Conservation (phyloP, 108 stramenopile species). For the Schizochytrium sp. region DNA sequence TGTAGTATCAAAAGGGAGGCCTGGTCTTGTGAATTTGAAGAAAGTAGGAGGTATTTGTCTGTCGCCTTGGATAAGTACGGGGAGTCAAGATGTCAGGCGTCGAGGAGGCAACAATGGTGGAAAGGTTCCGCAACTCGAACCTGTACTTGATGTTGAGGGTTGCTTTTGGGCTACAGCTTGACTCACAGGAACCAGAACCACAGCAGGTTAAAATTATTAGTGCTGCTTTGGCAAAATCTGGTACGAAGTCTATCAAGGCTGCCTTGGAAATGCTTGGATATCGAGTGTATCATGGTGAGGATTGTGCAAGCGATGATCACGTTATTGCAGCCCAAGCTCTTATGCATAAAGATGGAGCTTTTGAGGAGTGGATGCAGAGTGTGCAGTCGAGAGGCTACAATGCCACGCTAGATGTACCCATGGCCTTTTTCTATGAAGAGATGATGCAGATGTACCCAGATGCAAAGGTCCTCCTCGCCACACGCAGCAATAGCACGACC, state of each 20-base stretch:
- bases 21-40: no score
- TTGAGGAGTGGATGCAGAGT: background rate
- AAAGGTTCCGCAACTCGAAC: background rate
- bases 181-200: background rate
- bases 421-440: background rate
- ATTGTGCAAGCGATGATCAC: constrained; percentile 19
- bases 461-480: constrained; percentile 25
- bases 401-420: constrained; percentile 20
- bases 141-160: background rate
- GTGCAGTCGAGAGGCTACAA: background rate
- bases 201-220: background rate
- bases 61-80: no score
- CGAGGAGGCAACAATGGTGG: no score
- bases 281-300: constrained; percentile 30
- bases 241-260: constrained; percentile 26
- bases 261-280: constrained; percentile 42
- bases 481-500: background rate
- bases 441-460: constrained; percentile 12
- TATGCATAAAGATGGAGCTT: background rate
- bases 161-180: background rate
- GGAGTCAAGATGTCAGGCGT: no score
- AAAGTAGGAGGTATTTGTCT: no score
- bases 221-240: background rate
- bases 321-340: constrained; percentile 19
- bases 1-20: no score